phyloP scores from a whole-genome alignment of 1,284 basidiomycete genomes.

The Rhodotorula sp. region DNA sequence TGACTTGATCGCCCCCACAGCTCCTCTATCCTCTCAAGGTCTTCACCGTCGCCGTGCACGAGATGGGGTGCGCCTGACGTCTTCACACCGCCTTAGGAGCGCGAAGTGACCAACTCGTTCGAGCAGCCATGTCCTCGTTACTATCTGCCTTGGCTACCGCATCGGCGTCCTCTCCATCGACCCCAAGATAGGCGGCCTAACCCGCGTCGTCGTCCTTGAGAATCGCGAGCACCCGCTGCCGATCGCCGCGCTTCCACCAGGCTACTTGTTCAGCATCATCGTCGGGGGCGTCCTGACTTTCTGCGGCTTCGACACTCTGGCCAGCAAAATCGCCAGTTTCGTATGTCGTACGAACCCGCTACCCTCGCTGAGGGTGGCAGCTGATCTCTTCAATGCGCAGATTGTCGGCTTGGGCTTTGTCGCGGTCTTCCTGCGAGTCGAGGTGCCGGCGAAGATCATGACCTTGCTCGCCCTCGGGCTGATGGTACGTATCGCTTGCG shows the following conservation, averaged over 20 bases:
- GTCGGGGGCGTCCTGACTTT: constrained; percentile 42
- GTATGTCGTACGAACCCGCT: neutral
- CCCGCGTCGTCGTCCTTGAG: constrained; percentile 13
- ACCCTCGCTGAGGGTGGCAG: neutral
- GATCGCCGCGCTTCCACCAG: constrained; percentile 27
- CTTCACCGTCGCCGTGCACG: constrained; percentile 43
- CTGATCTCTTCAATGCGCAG: neutral
- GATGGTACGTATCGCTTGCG: constrained; percentile 17
- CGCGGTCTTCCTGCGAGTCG: constrained; percentile 22
- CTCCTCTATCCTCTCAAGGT: constrained; percentile 44
- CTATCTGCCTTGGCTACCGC: constrained; percentile 21
- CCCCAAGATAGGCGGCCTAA: constrained; percentile 27
- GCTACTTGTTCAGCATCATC: constrained; percentile 42
- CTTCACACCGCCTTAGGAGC: neutral
- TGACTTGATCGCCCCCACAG: neutral
- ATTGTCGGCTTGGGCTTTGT: constrained; percentile 29
- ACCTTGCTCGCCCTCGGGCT: constrained; percentile 16
- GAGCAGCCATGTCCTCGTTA: constrained; percentile 24
- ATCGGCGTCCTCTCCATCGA: constrained; percentile 27
- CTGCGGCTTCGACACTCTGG: constrained; percentile 46
- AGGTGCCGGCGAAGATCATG: constrained; percentile 14
- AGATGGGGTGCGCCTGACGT: constrained; percentile 23
- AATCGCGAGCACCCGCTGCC: constrained; percentile 14
- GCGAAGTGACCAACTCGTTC: neutral
- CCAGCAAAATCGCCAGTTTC: constrained; percentile 44